Evolutionary conservation across 164 flowering plant species (phyloP).

Genomic region (grape (Vitis vinifera)): DNA sequence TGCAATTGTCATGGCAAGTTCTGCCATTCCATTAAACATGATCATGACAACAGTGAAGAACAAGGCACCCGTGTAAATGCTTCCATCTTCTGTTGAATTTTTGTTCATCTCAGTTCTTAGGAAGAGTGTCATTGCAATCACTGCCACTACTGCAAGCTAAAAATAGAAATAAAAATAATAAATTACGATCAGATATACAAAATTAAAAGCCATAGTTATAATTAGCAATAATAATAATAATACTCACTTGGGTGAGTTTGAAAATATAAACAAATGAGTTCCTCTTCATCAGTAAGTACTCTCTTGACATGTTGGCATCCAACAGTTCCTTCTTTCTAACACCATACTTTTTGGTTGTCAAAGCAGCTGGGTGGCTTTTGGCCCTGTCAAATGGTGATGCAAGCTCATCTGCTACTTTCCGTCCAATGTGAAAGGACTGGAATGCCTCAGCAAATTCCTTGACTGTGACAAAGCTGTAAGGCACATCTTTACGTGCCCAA

Average conservation of each 20-base stretch:
- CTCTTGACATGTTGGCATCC: slow-evolving; percentile 50
- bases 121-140: slow-evolving; percentile 47
- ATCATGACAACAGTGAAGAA: slow-evolving; percentile 22
- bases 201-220: neutral
- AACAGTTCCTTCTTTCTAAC: slow-evolving; percentile 47
- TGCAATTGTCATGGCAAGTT: slow-evolving; percentile 38
- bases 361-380: slow-evolving; percentile 36
- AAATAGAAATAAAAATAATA: neutral
- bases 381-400: slow-evolving; percentile 30
- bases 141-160: slow-evolving; percentile 40
- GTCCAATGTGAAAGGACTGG: slow-evolving; percentile 30
- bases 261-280: slow-evolving; percentile 61
- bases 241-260: slow-evolving; percentile 46
- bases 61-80: slow-evolving; percentile 32
- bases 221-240: too few species aligned
- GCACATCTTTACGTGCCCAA: slow-evolving; percentile 26
- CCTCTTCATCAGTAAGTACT: slow-evolving; percentile 61
- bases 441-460: slow-evolving; percentile 33
- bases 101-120: slow-evolving; percentile 47
- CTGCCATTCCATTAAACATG: slow-evolving; percentile 45
- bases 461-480: slow-evolving; percentile 32
- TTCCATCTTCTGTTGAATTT: slow-evolving; percentile 22
- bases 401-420: slow-evolving; percentile 26
- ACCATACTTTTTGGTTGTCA: slow-evolving; percentile 49
- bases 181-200: neutral